Base-by-base conservation (phyloP, 2,329 filamentous ascomycete species). In the Atkinsonella texensis region DNA sequence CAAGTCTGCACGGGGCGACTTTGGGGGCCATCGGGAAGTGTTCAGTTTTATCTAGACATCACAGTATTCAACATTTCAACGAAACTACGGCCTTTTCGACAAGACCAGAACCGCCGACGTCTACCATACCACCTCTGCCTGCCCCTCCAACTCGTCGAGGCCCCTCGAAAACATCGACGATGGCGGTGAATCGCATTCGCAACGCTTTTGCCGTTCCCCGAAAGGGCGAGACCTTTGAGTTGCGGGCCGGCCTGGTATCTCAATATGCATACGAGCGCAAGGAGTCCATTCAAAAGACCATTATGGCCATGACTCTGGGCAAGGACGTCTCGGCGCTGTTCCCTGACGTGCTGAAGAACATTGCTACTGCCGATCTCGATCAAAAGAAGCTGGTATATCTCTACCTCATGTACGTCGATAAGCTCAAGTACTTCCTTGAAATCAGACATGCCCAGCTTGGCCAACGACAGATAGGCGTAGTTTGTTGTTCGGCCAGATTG, bases 321-420 rank as follows among this genome's bases (percentile, higher is more conserved):
- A 98, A 98, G 71, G 93, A 98, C 72, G 93, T 98, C 54, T 98
- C 93, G 50, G 87, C 90, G 52, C 75, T 98, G 57, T 98, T 98
- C 67, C 93, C 93, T 2, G 93, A 98, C 66, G 93, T 98, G 35
- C 75, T 98, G 57, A 98, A 98, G 79, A 98, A 98, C 65, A 98
- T 98, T 69, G 93, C 93, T 53, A 98, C 93, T 1, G 76, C 72
- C 45, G 93, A 98, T 64, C 73, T 98, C 56, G 93, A 98, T 68
- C 93, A 98, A 75, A 98, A 98, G 81, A 98, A 98, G 76, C 85
- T 98, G 59, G 93, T 98, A 17, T 98, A 98, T 65, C 77, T 98
- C 46, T 98, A 98, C 67, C 75, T 98, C 55, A 98, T 98, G 93
- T 94, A 40, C 35, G 13, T 46, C 17, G 31, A 43, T 45, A 15